These are phyloP conservation scores for Stagonosporopsis vannaccii DNA, from an alignment of 2,329 filamentous ascomycete genomes.

Conservation along the genomic window DNA sequence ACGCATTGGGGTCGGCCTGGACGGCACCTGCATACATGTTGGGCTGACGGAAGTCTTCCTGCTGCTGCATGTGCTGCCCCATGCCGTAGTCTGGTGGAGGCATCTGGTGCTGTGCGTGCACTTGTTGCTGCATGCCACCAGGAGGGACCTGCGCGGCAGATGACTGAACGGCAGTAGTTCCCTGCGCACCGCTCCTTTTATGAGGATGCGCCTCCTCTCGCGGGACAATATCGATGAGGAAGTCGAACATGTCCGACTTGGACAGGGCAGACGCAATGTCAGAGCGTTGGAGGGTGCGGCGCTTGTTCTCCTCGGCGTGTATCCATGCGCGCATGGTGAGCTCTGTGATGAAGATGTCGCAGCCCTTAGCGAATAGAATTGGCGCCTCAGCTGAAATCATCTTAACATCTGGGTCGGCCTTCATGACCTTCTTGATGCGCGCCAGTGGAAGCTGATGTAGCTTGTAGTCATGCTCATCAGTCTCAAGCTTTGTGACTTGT, in stretches of 20 bases:
- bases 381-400: slow-evolving; percentile 99
- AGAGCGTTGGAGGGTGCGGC: slow-evolving; percentile 90
- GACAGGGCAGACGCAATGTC: slow-evolving; percentile 95
- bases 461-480: slow-evolving; percentile 97
- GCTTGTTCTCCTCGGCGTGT: slow-evolving; percentile 98
- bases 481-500: slow-evolving; percentile 93
- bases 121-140: slow-evolving; percentile 50
- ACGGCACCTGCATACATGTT: slow-evolving; percentile 85
- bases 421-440: slow-evolving; percentile 99
- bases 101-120: slow-evolving; percentile 60
- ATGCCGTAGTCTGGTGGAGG: slow-evolving; percentile 64
- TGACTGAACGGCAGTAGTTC: slow-evolving; percentile 48
- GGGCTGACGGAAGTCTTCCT: slow-evolving; percentile 76
- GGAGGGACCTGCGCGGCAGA: slow-evolving; percentile 51
- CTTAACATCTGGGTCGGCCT: slow-evolving; percentile 98
- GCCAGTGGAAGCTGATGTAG: slow-evolving; percentile 94
- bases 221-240: slow-evolving; percentile 97
- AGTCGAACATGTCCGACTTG: slow-evolving; percentile 99
- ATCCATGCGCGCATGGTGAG: slow-evolving; percentile 99
- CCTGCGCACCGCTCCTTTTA: slow-evolving; percentile 64
- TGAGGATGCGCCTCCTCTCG: slow-evolving; percentile 89
- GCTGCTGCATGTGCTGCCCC: slow-evolving; percentile 65
- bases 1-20: slow-evolving; percentile 74
- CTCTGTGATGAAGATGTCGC: slow-evolving; percentile 99
- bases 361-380: slow-evolving; percentile 97